These are phyloP conservation scores for Pholiota adiposa DNA, from an alignment of 1,284 basidiomycete genomes.

Conservation along the genomic window DNA sequence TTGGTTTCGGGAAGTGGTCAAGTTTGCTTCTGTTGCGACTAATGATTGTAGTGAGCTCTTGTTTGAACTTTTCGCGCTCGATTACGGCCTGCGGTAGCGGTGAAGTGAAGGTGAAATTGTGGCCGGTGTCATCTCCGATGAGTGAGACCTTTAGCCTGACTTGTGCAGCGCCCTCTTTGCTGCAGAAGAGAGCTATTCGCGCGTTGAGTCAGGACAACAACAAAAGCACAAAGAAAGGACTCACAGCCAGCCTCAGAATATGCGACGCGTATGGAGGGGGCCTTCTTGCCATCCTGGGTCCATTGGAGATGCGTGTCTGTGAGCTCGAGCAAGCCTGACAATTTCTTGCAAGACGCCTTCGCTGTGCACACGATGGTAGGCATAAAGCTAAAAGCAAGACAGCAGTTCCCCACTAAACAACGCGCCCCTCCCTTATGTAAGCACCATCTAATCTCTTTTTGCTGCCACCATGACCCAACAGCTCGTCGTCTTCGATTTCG, in stretches of 20 bases:
- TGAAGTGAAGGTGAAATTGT: slow-evolving; percentile 81
- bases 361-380: slow-evolving; percentile 66
- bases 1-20: slow-evolving; percentile 30
- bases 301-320: slow-evolving; percentile 70
- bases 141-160: slow-evolving; percentile 76
- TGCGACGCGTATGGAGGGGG: slow-evolving; percentile 63
- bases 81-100: slow-evolving; percentile 59
- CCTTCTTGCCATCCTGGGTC: slow-evolving; percentile 69
- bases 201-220: slow-evolving; percentile 20
- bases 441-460: slow-evolving; percentile 10
- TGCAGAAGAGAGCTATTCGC: slow-evolving; percentile 75
- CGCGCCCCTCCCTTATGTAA: slow-evolving; percentile 18
- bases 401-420: background rate
- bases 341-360: slow-evolving; percentile 82
- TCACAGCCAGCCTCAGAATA: slow-evolving; percentile 65
- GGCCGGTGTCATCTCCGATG: slow-evolving; percentile 66
- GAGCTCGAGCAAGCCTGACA: slow-evolving; percentile 71
- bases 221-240: slow-evolving; percentile 33
- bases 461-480: slow-evolving; percentile 50
- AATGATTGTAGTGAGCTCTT: slow-evolving; percentile 74
- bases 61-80: slow-evolving; percentile 82
- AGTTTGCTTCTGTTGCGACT: slow-evolving; percentile 60
- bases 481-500: slow-evolving; percentile 95
- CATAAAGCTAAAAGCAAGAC: slow-evolving; percentile 42
- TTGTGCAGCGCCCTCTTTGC: slow-evolving; percentile 78